Base-by-base conservation (phyloP, 192 early-diverging fungal genomes). In the Backusella luteola region DNA sequence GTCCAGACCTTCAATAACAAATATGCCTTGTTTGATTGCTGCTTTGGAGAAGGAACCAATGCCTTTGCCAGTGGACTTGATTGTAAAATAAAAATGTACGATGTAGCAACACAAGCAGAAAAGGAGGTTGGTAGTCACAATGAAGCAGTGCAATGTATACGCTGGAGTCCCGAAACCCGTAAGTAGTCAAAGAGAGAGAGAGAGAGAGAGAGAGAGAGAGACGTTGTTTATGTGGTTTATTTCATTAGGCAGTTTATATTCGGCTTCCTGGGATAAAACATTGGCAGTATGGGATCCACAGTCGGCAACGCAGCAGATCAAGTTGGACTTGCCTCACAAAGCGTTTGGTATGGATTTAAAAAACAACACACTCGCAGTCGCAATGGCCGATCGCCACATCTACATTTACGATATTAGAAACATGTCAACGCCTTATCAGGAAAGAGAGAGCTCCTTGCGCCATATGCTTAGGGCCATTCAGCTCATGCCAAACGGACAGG, bases 201-300 rank as follows among this genome's bases (percentile, higher is more conserved):
- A 26, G 26, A 26, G 1, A 21, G 12, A 36, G 26, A 26, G 1
- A 21, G 12, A 36, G 23, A 38, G 19, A 70, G 8, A 38, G 0
- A 17, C 0, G n/a, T 49, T 49, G 19, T 49, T 49, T 49, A 49
- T 6, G 6, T 53, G 14, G 32, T 3, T 32, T 32, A 0, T 74
- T 44, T 49, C 17, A n/a, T n/a, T n/a, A 49, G 93, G 85, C 34
- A 79, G 89, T 21, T 76, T 96, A n/a, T 79, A 95, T 21, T 91
- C 95, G 17, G 98, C 96, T 56, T 90, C 93, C 66, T 99, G 98
- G 98, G 98, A 99, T 81, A 92, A 92, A 56, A 56, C 93, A 6
- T 84, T 98, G 52, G 85, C 91, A 9, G 79, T 91, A 19, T 97
- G 91, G 91, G 94, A 97, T 77, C 82, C 91, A 26, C 89, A 94